phyloP scores from a whole-genome alignment of 148 eudicot species.

The Chenopodium formosanum region DNA sequence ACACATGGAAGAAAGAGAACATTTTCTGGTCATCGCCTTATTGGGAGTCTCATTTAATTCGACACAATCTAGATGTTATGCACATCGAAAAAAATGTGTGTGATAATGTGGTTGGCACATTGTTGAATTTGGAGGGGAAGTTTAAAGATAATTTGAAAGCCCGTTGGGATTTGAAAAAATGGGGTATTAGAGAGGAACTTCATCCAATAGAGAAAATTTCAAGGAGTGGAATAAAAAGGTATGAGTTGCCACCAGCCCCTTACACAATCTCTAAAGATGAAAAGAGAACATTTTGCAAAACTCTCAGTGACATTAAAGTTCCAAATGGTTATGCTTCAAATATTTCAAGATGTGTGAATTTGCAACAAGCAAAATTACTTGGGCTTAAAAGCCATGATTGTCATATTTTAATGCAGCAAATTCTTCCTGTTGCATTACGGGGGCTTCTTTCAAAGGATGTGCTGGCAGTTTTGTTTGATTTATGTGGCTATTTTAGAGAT shows the following conservation, averaged over 20 bases:
- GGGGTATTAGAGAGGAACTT: background rate
- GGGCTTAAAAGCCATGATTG: background rate
- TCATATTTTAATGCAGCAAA: background rate
- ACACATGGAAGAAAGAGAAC: background rate
- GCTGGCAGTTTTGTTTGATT: background rate
- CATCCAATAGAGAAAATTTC: too few relatives aligned
- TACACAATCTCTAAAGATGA: background rate
- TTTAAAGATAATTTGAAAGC: background rate
- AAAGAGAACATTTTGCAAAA: background rate
- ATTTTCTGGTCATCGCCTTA: background rate
- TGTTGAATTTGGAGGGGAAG: background rate
- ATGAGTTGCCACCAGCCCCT: background rate
- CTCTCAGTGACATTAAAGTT: background rate
- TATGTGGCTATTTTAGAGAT: background rate
- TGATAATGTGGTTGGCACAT: background rate
- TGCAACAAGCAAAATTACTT: background rate
- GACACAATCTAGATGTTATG: background rate
- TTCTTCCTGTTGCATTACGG: too few relatives aligned
- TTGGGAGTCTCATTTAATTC: background rate
- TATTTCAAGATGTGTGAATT: background rate
- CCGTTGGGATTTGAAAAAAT: background rate
- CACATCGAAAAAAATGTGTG: background rate
- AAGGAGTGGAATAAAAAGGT: too few relatives aligned
- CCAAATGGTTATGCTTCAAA: background rate
- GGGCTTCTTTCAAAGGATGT: too few relatives aligned